Conservation (phyloP, 2,329 filamentous ascomycete genomes). For the Sporothrix phasma region DNA sequence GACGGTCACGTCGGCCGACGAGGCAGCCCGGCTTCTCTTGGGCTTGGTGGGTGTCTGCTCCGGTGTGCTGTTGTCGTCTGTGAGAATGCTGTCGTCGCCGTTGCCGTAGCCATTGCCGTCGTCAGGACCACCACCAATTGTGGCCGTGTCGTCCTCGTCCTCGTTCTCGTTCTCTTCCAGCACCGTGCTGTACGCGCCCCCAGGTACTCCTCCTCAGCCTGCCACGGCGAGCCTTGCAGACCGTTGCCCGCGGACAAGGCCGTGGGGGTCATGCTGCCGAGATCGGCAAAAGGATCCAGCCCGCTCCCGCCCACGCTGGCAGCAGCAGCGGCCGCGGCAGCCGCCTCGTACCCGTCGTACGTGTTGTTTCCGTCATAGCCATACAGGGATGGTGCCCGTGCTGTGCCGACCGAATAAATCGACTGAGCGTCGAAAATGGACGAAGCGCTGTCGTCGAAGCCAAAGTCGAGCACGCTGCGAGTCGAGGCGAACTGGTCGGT, state of each 20-base stretch:
- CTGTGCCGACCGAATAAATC: constrained; percentile 16
- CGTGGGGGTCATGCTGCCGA: constrained; percentile 5
- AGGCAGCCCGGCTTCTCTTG: constrained; percentile 1
- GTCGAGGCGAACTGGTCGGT: constrained; percentile 40
- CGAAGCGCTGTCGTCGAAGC: constrained; percentile 35
- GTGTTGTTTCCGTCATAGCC: too few species aligned
- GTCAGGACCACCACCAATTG: constrained; percentile 15
- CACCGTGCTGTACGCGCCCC: constrained; percentile 16
- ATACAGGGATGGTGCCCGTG: neutral
- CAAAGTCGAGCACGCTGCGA: constrained; percentile 37
- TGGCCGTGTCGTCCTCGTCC: constrained; percentile 14
- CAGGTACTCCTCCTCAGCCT: constrained; percentile 11
- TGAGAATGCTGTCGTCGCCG: too few species aligned
- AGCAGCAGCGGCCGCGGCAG: constrained; percentile 18
- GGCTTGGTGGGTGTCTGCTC: neutral
- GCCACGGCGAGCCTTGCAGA: constrained; percentile 11
- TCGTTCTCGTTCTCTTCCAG: constrained; percentile 19
- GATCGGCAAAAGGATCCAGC: constrained; percentile 11
- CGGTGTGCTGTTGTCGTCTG: constrained; percentile 7
- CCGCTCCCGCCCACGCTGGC: constrained; percentile 11
- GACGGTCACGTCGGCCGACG: constrained; percentile 11
- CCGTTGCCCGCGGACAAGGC: neutral
- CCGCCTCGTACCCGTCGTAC: constrained; percentile 5
- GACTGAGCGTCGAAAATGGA: constrained; percentile 30
- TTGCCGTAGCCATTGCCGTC: constrained; percentile 21